Evolutionary conservation across 495 filamentous ascomycete species (phyloP), one percentile per base, ranked within the genome.

Genomic region (Evernia prunastri): DNA sequence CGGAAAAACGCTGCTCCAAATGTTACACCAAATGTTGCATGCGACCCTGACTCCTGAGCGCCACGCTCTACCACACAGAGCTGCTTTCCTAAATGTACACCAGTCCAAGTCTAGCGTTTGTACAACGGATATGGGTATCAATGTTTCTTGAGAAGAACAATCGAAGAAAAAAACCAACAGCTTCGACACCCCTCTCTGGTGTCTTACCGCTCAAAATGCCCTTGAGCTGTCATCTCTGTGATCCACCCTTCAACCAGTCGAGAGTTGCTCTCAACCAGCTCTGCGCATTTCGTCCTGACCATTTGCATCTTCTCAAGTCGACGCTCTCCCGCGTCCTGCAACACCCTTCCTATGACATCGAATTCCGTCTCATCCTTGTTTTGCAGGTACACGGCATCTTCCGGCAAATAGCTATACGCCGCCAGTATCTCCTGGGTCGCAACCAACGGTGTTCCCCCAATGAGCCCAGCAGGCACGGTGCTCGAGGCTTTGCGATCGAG

Each of bases 331-430:
- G 63, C 20, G 35, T 25, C 40, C 29, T 49, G 47, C 56, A 65
- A 37, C 25, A 39, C 63, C 51, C 56, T 59, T 15, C 42, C 63
- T 20, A 65, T 39, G 18, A 58, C 63, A 65, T 70, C 70, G 31
- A 73, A 63, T 23, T 72, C 71, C 20, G 36, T 61, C 57, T 71
- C 68, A 5, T 57, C 58, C 10, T 63, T 58, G 1, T 64, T 59
- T 56, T 70, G 68, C 11, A 70, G 36, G 59, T 68, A 73, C 12
- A 69, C 71, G 4, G 66, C 66, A 2, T 67, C 70, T 57, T 64
- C 58, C n/a, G 61, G 49, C 18, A 73, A n/a, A 60, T 73, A 73
- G n/a, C 51, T 66, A 47, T 73, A 73, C 27, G 68, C 68, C n/a
- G 63, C 47, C n/a, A 73, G n/a, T 10, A 72, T 63, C 29, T 63